A percentile compares a stretch with the other conserved stretches of the same genome.
phyloP scores from a whole-genome alignment of 2,329 filamentous ascomycete species.

The Plectosphaerella sp. region DNA sequence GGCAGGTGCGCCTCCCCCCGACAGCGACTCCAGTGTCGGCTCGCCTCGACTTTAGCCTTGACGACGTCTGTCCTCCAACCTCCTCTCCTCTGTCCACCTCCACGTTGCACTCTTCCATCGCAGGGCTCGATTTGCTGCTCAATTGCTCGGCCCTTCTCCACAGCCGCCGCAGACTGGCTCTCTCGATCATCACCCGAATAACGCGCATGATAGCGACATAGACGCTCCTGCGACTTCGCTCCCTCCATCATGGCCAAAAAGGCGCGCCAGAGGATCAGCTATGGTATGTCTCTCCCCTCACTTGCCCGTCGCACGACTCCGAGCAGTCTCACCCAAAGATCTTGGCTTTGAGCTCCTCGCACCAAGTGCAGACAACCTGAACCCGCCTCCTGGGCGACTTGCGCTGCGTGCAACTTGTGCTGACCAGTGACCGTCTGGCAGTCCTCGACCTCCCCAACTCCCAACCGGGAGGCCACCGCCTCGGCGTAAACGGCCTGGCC shows the following conservation, averaged over 20 bases:
- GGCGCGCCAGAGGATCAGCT: constrained; percentile 66
- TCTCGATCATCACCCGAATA: neutral
- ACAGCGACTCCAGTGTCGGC: too few species aligned
- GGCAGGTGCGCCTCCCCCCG: too few species aligned
- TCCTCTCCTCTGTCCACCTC: neutral
- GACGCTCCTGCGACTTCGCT: neutral
- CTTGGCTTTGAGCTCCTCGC: neutral
- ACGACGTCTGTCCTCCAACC: neutral
- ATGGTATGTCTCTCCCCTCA: constrained; percentile 43
- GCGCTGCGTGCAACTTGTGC: constrained; percentile 6
- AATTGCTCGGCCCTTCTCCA: too few species aligned
- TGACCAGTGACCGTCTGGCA: constrained; percentile 22
- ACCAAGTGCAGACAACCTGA: neutral
- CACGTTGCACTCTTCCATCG: neutral
- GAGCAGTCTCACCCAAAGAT: too few species aligned
- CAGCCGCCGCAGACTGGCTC: too few species aligned
- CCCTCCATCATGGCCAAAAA: constrained; percentile 58
- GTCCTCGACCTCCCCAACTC: constrained; percentile 57
- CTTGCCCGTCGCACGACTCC: neutral
- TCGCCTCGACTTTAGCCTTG: neutral
- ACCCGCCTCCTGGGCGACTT: too few species aligned
- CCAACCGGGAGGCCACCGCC: constrained; percentile 73
- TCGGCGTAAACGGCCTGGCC: constrained; percentile 92
- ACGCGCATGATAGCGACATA: constrained; percentile 1
- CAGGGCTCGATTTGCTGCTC: neutral